Evolutionary conservation across 208 protist species (phyloP).

Genomic region (Wallacemonas sp.): DNA sequence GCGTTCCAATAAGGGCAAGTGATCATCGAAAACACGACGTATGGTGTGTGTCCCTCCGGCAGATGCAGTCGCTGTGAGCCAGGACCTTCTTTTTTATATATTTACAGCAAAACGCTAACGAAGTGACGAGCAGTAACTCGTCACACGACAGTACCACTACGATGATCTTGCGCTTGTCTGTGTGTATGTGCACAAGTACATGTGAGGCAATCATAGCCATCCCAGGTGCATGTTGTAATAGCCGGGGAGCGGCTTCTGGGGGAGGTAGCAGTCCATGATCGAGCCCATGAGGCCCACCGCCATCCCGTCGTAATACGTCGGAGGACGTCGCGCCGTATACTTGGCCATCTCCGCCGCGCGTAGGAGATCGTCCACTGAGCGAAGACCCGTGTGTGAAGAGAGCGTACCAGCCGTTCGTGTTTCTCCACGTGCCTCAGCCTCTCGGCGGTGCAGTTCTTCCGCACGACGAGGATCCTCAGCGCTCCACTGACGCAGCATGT

Average conservation of each 20-base stretch:
- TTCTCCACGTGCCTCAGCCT: not conserved
- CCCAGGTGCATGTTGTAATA: constrained; percentile 80
- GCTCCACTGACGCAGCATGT: constrained; percentile 31
- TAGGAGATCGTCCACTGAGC: constrained; percentile 5
- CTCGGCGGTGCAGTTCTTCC: not conserved
- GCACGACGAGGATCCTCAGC: constrained; percentile 7
- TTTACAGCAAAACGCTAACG: no score
- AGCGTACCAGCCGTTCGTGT: not conserved
- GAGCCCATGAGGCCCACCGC: constrained; percentile 79
- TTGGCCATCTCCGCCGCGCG: not conserved
- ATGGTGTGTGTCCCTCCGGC: no score
- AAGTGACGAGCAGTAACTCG: no score
- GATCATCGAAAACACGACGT: no score
- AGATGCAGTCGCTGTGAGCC: no score
- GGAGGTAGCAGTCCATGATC: constrained; percentile 83
- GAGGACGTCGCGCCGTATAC: constrained; percentile 10
- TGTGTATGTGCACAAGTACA: no score
- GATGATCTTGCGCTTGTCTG: no score
- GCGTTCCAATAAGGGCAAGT: no score
- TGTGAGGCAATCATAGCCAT: constrained; percentile 49
- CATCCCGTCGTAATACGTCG: constrained; percentile 76
- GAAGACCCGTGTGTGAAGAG: not conserved
- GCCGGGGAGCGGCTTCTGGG: constrained; percentile 52
- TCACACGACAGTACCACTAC: no score
- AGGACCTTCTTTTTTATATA: no score